A percentile compares a stretch with the other conserved stretches of the same genome.
Evolutionary conservation across 495 filamentous ascomycete species (phyloP).

Genomic region (Neurospora sp.): DNA sequence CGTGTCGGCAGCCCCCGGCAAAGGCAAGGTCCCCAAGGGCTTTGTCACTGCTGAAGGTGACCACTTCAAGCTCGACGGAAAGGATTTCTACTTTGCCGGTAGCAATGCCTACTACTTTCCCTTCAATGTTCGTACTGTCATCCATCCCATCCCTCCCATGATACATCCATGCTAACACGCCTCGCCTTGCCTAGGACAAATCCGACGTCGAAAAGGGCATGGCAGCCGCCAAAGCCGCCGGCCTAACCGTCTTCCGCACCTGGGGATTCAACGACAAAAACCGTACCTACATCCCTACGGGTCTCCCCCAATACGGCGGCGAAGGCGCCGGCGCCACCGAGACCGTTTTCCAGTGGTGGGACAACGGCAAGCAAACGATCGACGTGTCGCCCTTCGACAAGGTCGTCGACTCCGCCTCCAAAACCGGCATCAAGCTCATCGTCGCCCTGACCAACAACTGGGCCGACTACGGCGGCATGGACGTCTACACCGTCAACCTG

Average conservation of each 20-base stretch:
- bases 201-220: conserved; percentile 54
- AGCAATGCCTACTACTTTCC: conserved; percentile 66
- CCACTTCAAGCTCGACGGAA: conserved; percentile 54
- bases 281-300: conserved; percentile 33
- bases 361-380: conserved; percentile 36
- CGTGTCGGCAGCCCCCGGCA: neutral
- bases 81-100: conserved; percentile 57
- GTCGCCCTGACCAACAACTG: conserved; percentile 44
- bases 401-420: conserved; percentile 50
- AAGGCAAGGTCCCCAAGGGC: conserved; percentile 16
- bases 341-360: conserved; percentile 35
- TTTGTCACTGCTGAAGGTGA: conserved; percentile 43
- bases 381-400: conserved; percentile 57
- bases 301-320: conserved; percentile 34
- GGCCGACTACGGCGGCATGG: conserved; percentile 44
- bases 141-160: neutral
- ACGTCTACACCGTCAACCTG: conserved; percentile 29
- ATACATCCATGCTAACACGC: neutral
- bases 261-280: conserved; percentile 55
- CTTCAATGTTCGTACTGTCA: conserved; percentile 33
- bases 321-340: conserved; percentile 42
- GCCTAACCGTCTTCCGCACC: conserved; percentile 56
- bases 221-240: conserved; percentile 32
- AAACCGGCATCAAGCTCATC: conserved; percentile 50
- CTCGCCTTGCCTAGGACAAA: conserved; percentile 26